Evolutionary conservation across 345 rosid species (phyloP), one percentile per base, ranked within the genome.

Genomic region (Cardamine chenopodiifolia): DNA sequence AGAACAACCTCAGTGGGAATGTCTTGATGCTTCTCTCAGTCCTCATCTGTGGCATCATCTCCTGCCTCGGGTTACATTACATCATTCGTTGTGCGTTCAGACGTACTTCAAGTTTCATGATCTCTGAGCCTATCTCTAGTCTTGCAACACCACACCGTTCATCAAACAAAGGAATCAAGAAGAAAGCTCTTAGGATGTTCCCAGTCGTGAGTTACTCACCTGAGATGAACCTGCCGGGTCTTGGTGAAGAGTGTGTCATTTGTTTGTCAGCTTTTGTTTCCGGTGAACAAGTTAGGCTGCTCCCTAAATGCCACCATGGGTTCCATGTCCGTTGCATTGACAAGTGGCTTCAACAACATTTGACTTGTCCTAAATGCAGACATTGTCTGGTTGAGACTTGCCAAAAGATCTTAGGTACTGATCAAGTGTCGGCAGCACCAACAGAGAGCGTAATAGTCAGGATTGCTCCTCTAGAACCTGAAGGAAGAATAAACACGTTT

Each of bases 361-460:
- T 88, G 25, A 86, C 92, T 14, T 89, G 96, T 73, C 96, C 90
- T 0, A 87, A 80, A 7, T 89, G 96, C 40, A 80, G 96, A 74
- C 79, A 84, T 26, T 78, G 81, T 68, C 75, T 80, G 12, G 72
- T 73, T 23, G 76, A 83, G 49, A 78, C 79, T 6, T 54, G 75
- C 44, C 62, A 78, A 20, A 83, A 86, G 63, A 77, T 79, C 17
- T 59, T 57, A 47, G 74, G 75, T 14, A 53, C 40, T 61, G 74
- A 37, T 53, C 49, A 26, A 35, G 37, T 47, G 35, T 23, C 56
- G 4, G 12, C 26, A 57, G 14, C 56, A 58, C 26, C 60, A 44
- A 45, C 66, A 44, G 82, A 56, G 32, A 80, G 66, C 6, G 66
- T 72, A 8, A 25, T 56, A n/a, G 37, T 72, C 45, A 71, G 19